These are phyloP conservation scores for Penicillium crystallinum DNA, from an alignment of 495 filamentous ascomycete species.

Conservation along the genomic window DNA sequence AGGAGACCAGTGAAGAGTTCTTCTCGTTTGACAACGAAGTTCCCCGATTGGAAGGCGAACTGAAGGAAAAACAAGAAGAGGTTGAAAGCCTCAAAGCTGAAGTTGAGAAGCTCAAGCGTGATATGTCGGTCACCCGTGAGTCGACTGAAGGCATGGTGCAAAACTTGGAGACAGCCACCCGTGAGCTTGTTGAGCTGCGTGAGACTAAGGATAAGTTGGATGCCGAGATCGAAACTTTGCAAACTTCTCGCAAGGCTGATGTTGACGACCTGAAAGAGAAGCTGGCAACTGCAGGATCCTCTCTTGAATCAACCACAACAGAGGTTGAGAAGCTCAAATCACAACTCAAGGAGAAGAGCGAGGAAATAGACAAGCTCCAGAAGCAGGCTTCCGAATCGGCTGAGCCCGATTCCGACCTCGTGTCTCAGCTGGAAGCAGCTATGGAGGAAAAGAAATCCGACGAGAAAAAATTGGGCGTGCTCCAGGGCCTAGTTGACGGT, in stretches of 20 bases:
- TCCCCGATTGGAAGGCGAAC: slow-evolving; percentile 56
- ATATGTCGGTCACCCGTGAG: slow-evolving; percentile 55
- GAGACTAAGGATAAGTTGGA: slow-evolving; percentile 54
- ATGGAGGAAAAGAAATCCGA: slow-evolving; percentile 40
- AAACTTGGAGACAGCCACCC: slow-evolving; percentile 54
- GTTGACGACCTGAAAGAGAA: slow-evolving; percentile 39
- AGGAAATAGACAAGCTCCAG: slow-evolving; percentile 47
- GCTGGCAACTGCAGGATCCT: slow-evolving; percentile 37
- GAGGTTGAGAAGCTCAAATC: slow-evolving; percentile 50
- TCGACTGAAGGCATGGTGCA: slow-evolving; percentile 60
- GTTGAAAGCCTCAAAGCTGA: slow-evolving; percentile 60
- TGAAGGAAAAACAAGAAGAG: slow-evolving; percentile 59
- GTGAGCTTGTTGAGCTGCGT: slow-evolving; percentile 53
- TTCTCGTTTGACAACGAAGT: slow-evolving; percentile 83
- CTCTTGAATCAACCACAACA: slow-evolving; percentile 39
- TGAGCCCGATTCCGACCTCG: slow-evolving; percentile 28
- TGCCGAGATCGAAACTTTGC: slow-evolving; percentile 37
- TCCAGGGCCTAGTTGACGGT: slow-evolving; percentile 49
- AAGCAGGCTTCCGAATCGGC: slow-evolving; percentile 39
- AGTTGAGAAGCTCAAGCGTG: slow-evolving; percentile 49
- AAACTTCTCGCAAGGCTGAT: slow-evolving; percentile 30
- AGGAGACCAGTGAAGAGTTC: slow-evolving; percentile 65
- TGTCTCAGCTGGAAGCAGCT: slow-evolving; percentile 30
- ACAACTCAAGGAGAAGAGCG: slow-evolving; percentile 51
- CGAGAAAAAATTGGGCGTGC: slow-evolving; percentile 46